Evolutionary conservation across 139 green algal genomes (phyloP), one percentile per base, ranked within the genome.

Genomic region (Tetradesmus lagerheimii): DNA sequence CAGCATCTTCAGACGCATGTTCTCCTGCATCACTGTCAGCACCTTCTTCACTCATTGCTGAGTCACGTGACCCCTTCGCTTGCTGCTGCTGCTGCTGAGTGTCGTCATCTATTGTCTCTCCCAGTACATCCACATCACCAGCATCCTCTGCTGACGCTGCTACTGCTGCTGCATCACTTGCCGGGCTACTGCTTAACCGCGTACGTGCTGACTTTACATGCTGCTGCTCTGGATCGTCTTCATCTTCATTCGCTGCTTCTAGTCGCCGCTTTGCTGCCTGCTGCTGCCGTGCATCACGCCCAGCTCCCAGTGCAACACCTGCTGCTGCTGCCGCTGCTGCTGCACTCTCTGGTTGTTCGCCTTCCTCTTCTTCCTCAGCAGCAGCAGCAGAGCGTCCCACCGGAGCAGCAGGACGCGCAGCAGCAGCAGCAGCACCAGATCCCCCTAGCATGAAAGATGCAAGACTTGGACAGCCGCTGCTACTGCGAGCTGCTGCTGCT

Each of bases 241-340:
- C 35, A 4, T 78, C 47, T 20, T 34, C 53, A 37, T 50, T 18
- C 34, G 23, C 82, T 37, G 18, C 50, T 29, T 64, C 39, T 18
- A 85, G 38, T 25, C 18, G 41, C 27, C 57, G 57, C 57, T 71
- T 71, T 37, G 18, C 50, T 43, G 23, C 39, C 35, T 38, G 37
- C 78, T 38, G 37, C 78, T 57, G 41, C 39, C n/a, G 4, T 9
- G 23, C 39, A 71, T 23, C 79, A 34, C n/a, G n/a, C 20, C 67
- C 31, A 29, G 67, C 67, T 38, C 77, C 2, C 41, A 39, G 34
- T 39, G 74, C 77, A 27, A 14, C 37, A 64, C 20, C 77, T 83
- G 62, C 38, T 88, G 83, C 80, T 86, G 45, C 45, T 74, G 45
- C 80, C 67, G 80, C 45, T 47, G 47, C 29, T 75, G 47, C 45